Evolutionary conservation across 352 stramenopile species (phyloP).

Genomic region (Globisporangium perplexum): DNA sequence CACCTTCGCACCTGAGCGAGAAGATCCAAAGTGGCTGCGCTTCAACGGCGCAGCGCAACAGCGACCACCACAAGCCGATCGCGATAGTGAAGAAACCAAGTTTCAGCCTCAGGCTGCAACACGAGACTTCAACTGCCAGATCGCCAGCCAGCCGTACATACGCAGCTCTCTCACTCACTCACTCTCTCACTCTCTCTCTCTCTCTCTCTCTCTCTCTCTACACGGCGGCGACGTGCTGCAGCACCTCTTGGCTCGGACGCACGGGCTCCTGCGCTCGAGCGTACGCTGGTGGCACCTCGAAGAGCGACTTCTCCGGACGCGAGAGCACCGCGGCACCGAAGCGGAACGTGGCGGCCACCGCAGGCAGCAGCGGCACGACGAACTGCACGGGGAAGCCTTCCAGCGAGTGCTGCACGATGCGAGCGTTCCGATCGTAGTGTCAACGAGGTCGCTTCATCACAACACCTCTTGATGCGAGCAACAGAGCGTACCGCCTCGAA

Average conservation of each 20-base stretch:
- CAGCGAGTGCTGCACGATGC: constrained; percentile 20
- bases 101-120: no score
- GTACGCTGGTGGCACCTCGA: constrained; percentile 32
- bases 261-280: constrained; percentile 28
- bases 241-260: constrained; percentile 47
- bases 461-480: neutral
- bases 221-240: constrained; percentile 46
- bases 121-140: no score
- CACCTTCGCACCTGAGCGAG: no score
- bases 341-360: constrained; percentile 52
- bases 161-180: no score
- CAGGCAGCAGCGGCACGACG: constrained; percentile 59
- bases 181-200: no score
- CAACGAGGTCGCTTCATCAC: no score
- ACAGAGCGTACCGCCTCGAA: constrained; percentile 39
- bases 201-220: no score
- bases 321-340: constrained; percentile 43
- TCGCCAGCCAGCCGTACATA: no score
- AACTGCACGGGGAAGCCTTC: constrained; percentile 71
- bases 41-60: no score
- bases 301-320: constrained; percentile 23
- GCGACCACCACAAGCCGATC: no score
- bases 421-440: neutral
- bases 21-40: no score
- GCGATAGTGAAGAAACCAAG: no score